Percentiles rank a stretch among this genome's conserved stretches.
These are phyloP conservation scores for Cronartium quercuum DNA, from an alignment of 1,284 basidiomycete species.

Conservation along the genomic window DNA sequence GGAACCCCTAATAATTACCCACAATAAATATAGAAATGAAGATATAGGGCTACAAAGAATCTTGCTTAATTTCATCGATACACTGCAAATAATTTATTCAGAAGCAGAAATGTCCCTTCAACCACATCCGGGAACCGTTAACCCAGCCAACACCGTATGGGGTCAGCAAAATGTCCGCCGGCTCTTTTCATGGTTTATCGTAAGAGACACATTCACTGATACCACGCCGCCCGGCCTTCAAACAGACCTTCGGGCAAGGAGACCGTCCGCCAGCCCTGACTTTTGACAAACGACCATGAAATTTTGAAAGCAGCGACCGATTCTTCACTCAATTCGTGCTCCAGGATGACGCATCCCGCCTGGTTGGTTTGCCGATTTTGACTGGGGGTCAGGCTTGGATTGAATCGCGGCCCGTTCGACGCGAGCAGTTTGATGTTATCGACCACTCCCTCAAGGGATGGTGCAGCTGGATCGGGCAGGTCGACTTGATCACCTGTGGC, in stretches of 20 bases:
- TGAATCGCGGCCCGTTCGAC: background rate
- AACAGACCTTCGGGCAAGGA: slow-evolving; percentile 17
- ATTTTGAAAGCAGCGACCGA: slow-evolving; percentile 14
- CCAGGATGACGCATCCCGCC: slow-evolving; percentile 2
- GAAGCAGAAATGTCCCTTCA: no score
- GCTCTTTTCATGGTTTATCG: background rate
- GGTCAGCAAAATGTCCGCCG: background rate
- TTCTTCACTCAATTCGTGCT: slow-evolving; percentile 32
- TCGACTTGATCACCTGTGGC: slow-evolving; percentile 31
- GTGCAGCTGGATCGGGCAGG: background rate
- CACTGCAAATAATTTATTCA: no score
- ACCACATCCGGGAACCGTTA: no score
- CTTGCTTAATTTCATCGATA: no score
- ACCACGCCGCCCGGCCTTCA: slow-evolving; percentile 7
- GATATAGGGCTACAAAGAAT: no score
- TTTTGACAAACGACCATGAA: background rate
- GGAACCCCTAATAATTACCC: no score
- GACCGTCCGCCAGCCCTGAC: background rate
- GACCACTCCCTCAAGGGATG: background rate
- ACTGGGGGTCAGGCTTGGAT: background rate
- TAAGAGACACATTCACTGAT: slow-evolving; percentile 3
- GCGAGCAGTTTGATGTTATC: background rate
- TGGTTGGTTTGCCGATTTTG: background rate
- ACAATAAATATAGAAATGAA: no score
- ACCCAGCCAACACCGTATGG: no score